Evolutionary conservation across 345 rosid species (phyloP).

Genomic region (Acer yangbiense): DNA sequence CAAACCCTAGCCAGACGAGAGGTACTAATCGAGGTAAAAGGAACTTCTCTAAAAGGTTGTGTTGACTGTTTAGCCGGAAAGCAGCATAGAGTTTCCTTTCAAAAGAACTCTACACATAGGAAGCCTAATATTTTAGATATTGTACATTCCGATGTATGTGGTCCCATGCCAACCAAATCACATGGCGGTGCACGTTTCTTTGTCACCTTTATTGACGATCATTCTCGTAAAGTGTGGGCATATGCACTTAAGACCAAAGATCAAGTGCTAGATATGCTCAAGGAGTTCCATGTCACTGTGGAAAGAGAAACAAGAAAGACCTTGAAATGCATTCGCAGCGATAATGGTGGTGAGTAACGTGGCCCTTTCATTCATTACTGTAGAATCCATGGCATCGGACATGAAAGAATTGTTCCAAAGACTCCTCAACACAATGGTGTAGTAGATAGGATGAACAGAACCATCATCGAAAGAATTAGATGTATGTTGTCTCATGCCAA

Average conservation of each 20-base stretch:
- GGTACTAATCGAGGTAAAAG: not conserved
- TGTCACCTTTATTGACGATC: slow-evolving; percentile 17
- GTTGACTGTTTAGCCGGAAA: not conserved
- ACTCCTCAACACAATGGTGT: slow-evolving; percentile 10
- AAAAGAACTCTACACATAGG: not conserved
- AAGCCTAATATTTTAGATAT: not conserved
- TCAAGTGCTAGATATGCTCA: not conserved
- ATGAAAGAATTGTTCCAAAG: not conserved
- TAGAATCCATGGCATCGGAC: not conserved
- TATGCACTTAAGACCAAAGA: slow-evolving; percentile 1
- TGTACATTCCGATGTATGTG: not conserved
- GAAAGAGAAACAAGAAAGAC: not conserved
- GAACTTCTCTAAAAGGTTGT: slow-evolving; percentile 5
- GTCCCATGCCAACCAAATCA: not conserved
- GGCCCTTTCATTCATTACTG: not conserved
- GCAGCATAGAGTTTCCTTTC: not conserved
- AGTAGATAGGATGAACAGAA: not conserved
- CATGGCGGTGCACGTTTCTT: slow-evolving; percentile 1
- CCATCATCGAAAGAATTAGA: not conserved
- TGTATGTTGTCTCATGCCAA: slow-evolving; percentile 12
- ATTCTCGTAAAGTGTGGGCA: slow-evolving; percentile 14
- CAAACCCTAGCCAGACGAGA: not conserved
- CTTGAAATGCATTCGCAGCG: not conserved
- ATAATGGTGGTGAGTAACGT: slow-evolving; percentile 5
- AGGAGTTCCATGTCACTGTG: not conserved